These are phyloP conservation scores for Monilinia laxa DNA, from an alignment of 2,329 filamentous ascomycete species.

Conservation along the genomic window DNA sequence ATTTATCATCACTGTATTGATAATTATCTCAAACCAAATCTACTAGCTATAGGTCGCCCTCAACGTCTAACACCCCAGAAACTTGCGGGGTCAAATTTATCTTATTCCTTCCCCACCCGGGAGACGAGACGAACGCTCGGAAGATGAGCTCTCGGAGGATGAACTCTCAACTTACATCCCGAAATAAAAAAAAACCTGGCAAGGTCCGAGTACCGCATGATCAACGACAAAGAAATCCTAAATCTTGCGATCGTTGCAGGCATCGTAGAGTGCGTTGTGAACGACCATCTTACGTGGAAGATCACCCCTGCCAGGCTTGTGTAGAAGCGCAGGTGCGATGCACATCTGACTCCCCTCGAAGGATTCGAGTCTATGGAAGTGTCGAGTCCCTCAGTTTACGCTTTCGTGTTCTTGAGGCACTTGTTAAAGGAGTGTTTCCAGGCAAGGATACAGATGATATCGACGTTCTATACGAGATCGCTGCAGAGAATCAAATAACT, in stretches of 20 bases:
- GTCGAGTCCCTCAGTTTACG: slow-evolving; percentile 47
- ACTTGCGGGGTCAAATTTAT: neutral
- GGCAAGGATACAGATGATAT: slow-evolving; percentile 43
- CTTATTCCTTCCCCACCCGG: no score
- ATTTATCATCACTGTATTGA: no score
- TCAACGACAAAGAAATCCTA: slow-evolving; percentile 41
- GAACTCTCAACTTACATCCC: no score
- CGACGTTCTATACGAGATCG: slow-evolving; percentile 44
- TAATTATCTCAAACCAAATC: no score
- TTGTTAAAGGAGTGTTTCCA: slow-evolving; percentile 46
- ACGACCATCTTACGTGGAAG: slow-evolving; percentile 33
- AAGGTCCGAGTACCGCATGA: slow-evolving; percentile 42
- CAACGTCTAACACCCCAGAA: no score
- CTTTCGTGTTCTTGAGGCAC: slow-evolving; percentile 45
- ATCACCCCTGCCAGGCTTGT: slow-evolving; percentile 43
- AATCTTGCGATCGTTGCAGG: slow-evolving; percentile 44
- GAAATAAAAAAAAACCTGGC: slow-evolving; percentile 32
- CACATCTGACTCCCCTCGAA: slow-evolving; percentile 46
- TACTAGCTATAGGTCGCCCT: no score
- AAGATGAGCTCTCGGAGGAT: slow-evolving; percentile 5
- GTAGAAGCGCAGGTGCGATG: slow-evolving; percentile 43
- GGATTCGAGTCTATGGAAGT: slow-evolving; percentile 48
- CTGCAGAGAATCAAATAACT: slow-evolving; percentile 41
- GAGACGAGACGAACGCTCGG: neutral
- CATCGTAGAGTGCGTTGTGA: slow-evolving; percentile 42